A percentile compares a stretch with the other conserved stretches of the same genome.
These are phyloP conservation scores for Catenaria anguillulae DNA, from an alignment of 371 early-diverging fungal species.

Conservation along the genomic window DNA sequence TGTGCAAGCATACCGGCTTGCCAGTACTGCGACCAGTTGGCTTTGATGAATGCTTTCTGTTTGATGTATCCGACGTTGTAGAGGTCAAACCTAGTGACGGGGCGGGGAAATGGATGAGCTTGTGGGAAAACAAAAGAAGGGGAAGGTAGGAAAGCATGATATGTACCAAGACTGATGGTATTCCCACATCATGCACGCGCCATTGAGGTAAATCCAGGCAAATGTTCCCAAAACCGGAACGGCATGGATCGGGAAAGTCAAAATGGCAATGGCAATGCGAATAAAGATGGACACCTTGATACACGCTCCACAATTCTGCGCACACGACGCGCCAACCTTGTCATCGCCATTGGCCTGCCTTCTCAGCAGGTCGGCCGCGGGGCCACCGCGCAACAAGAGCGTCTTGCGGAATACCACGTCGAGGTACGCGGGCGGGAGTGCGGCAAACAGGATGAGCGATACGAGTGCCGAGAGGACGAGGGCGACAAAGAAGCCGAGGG, in stretches of 20 bases:
- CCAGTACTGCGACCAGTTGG: neutral
- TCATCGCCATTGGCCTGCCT: neutral
- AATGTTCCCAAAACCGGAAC: neutral
- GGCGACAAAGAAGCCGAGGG: neutral
- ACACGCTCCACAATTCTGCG: neutral
- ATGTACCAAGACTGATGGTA: slow-evolving; percentile 3
- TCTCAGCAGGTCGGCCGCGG: neutral
- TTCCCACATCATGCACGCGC: neutral
- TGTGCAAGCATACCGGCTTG: neutral
- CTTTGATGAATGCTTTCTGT: neutral
- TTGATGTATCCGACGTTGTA: neutral
- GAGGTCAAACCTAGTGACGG: neutral
- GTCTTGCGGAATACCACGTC: slow-evolving; percentile 6
- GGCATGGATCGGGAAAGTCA: slow-evolving; percentile 2
- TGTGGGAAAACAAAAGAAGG: too few relatives aligned
- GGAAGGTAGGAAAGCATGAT: too few relatives aligned
- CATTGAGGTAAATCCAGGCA: neutral
- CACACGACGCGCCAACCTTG: neutral
- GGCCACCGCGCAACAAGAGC: neutral
- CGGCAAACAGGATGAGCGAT: slow-evolving; percentile 3
- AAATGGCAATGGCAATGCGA: neutral
- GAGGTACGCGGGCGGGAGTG: neutral
- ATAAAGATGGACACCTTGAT: neutral
- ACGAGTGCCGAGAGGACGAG: slow-evolving; percentile 1
- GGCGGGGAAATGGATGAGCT: slow-evolving; percentile 19